Evolutionary conservation across 768 basidiomycete species (phyloP).

Genomic region (Austroboletus festivus): DNA sequence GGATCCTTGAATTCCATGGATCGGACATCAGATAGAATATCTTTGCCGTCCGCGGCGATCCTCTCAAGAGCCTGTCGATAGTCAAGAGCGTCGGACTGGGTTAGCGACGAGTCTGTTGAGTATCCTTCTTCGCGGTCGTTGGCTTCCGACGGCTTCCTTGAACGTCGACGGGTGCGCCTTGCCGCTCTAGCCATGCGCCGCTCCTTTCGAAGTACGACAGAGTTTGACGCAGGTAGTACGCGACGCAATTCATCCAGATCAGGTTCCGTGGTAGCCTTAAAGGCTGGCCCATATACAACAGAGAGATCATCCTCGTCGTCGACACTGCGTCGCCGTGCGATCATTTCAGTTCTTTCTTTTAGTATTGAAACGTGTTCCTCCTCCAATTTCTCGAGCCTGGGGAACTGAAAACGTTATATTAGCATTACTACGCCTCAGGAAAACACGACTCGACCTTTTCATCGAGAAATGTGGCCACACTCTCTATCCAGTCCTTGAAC

Average conservation of each 20-base stretch:
- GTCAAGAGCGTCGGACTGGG: constrained; percentile 63
- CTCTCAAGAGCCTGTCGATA: constrained; percentile 60
- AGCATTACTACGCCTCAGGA: neutral
- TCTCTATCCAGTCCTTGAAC: constrained; percentile 80
- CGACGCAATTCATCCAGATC: constrained; percentile 66
- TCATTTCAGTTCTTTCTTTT: constrained; percentile 69
- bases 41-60: constrained; percentile 48
- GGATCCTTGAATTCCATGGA: constrained; percentile 86
- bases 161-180: constrained; percentile 49
- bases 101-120: constrained; percentile 79
- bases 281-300: constrained; percentile 57
- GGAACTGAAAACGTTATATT: constrained; percentile 49
- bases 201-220: constrained; percentile 45
- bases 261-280: constrained; percentile 28
- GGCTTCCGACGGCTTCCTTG: constrained; percentile 21
- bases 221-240: constrained; percentile 43
- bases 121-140: constrained; percentile 67
- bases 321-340: constrained; percentile 57
- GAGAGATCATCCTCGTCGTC: constrained; percentile 84
- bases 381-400: constrained; percentile 73
- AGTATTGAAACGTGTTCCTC: constrained; percentile 70
- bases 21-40: constrained; percentile 74
- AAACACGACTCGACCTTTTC: constrained; percentile 33
- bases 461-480: constrained; percentile 80
- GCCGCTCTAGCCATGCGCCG: constrained; percentile 56